Evolutionary conservation across 805 yeast genomes (phyloP).

Genomic region (Dipodascopsis uninucleata): DNA sequence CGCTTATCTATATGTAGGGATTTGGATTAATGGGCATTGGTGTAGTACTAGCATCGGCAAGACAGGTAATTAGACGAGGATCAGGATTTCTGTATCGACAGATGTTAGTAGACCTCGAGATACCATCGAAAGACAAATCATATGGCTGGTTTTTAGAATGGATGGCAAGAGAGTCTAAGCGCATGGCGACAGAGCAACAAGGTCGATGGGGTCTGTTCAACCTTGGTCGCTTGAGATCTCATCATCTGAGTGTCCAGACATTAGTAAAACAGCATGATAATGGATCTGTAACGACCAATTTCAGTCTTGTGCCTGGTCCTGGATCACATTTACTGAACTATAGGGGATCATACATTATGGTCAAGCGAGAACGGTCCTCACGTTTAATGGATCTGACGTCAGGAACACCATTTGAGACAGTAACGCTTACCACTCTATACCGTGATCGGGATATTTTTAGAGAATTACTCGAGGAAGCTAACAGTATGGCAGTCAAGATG

Average conservation of each 20-base stretch:
- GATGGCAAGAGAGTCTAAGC: slow-evolving; percentile 51
- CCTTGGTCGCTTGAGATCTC: slow-evolving; percentile 26
- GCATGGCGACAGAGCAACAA: background rate
- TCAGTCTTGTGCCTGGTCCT: slow-evolving; percentile 93
- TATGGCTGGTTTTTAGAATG: slow-evolving; percentile 93
- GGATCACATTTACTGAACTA: slow-evolving; percentile 87
- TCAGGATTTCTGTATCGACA: slow-evolving; percentile 74
- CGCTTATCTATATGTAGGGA: slow-evolving; percentile 46
- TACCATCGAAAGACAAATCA: slow-evolving; percentile 88
- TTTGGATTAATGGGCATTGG: slow-evolving; percentile 96
- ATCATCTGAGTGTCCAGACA: slow-evolving; percentile 90
- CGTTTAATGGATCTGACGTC: slow-evolving; percentile 81
- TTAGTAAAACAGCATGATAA: slow-evolving; percentile 83
- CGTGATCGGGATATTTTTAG: slow-evolving; percentile 69
- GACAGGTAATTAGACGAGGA: slow-evolving; percentile 61
- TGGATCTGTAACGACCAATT: slow-evolving; percentile 82
- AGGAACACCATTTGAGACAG: slow-evolving; percentile 94
- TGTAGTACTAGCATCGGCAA: slow-evolving; percentile 74
- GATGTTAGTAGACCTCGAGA: slow-evolving; percentile 85
- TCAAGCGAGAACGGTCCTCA: slow-evolving; percentile 86
- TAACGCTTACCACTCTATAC: slow-evolving; percentile 85
- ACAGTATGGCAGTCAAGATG: slow-evolving; percentile 69
- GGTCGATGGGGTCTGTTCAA: slow-evolving; percentile 2
- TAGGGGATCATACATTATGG: slow-evolving; percentile 81
- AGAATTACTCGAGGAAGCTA: slow-evolving; percentile 77